Conservation (phyloP, 1,284 basidiomycete genomes). For the Heimioporus retisporus region DNA sequence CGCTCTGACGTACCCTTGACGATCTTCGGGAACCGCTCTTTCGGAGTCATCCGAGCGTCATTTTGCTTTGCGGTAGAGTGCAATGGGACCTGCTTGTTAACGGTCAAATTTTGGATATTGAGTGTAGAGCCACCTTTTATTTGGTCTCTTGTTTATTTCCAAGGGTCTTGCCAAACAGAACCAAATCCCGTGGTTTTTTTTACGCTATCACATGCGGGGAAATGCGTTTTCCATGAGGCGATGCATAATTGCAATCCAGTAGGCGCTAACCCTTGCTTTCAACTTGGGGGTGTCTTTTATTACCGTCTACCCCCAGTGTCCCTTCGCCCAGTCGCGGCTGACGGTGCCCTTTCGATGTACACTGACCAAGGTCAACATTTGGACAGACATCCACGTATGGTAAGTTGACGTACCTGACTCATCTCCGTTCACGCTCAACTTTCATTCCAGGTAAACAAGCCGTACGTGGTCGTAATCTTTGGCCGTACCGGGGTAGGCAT, state of each 20-base stretch:
- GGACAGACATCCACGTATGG: slow-evolving; percentile 5
- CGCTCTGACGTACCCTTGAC: too few species aligned
- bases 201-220: background rate
- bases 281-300: background rate
- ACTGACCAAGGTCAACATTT: background rate
- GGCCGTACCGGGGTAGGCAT: slow-evolving; percentile 38
- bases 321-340: slow-evolving; percentile 11
- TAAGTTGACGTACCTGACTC: background rate
- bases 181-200: background rate
- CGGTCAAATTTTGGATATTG: too few species aligned
- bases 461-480: slow-evolving; percentile 37
- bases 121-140: too few species aligned
- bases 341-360: background rate
- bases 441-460: slow-evolving; percentile 11
- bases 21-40: too few species aligned
- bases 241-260: background rate
- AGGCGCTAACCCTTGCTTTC: slow-evolving; percentile 7
- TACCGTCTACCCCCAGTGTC: background rate
- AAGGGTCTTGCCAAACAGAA: slow-evolving; percentile 19
- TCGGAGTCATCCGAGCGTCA: too few species aligned
- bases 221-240: slow-evolving; percentile 31
- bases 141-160: slow-evolving; percentile 19
- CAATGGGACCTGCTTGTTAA: too few species aligned
- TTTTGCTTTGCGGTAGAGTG: too few species aligned
- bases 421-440: background rate